Evolutionary conservation across 805 yeast species (phyloP), one percentile per base, ranked within the genome.

Genomic region (Debaryomyces tyrocola): DNA sequence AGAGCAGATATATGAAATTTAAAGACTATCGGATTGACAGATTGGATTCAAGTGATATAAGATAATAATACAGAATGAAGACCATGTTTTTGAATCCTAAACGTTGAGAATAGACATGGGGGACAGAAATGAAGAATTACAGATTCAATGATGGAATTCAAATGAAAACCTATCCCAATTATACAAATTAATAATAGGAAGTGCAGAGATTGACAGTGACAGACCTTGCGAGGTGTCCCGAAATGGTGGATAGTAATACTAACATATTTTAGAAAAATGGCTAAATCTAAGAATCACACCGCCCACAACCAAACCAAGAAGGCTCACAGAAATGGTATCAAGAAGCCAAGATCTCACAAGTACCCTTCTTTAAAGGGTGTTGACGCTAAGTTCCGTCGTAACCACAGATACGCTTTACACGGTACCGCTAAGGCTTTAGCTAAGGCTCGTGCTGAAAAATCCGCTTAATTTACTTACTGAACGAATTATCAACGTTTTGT

Each of bases 301-400:
- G 91, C 90, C 80, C 99, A 94, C 82, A 94, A 94, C 95, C 98
- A 92, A 82, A 88, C 87, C 90, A 87, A 79, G 77, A 94, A 94
- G 95, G 98, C 98, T 72, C 99, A 94, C 97, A 91, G 86, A 76
- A 94, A 94, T 87, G 99, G 99, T 83, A 92, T 94, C 83, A 92
- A 92, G 88, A 94, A 92, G 91, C 97, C 97, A 68, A 88, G 83
- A 85, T 86, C 96, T 73, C 79, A 84, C 96, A 91, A 89, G 83
- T 90, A 92, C 85, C 96, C 97, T 64, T 91, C 98, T 61, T 83
- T 90, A 79, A 92, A 89, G 82, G 96, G 96, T 84, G 97, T 92
- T 76, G 98, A 94, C 79, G 85, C 99, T 74, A 94, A 94, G 87
- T 94, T 94, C 96, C 85, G 84, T 74, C 87, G 98, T 82, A 94